Evolutionary conservation across 1,284 basidiomycete genomes (phyloP), one percentile per base, ranked within the genome.

Genomic region (Clitocybe nebularis): DNA sequence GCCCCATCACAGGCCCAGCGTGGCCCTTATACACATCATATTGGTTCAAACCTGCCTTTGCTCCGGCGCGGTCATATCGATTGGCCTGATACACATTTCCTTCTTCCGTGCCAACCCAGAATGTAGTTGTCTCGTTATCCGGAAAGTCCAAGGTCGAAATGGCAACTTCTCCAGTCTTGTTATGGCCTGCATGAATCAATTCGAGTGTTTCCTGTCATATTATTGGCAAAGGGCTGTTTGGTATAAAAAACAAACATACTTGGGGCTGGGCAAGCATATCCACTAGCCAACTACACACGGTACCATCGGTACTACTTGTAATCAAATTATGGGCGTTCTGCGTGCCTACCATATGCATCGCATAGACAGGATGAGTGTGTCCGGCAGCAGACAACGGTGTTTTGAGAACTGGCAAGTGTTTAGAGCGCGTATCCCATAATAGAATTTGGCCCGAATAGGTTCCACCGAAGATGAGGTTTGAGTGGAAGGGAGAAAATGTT

Each of bases 191-290:
- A 50, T 93, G 89, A 3, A 86, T 68, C 2, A 97, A 75, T 54
- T 93, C 88, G 5, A 96, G 78, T 4, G 90, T 89, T 84, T 97
- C 94, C 86, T 95, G 35, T 6, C 14, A 34, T 40, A 36, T 9
- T 20, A 3, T 29, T 30, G n/a, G n/a, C n/a, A n/a, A 7, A 45
- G 14, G 13, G 51, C 39, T 28, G 26, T 53, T 20, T 23, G 42
- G 14, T 47, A 33, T 33, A 23, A 22, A 44, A 29, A 20, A 38
- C 33, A 26, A 21, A 51, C 61, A 16, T 55, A 90, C 90, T 73
- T 95, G 93, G 3, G 96, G 96, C 57, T 93, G 88, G 1, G 94
- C 92, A 23, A 99, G 80, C 93, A 99, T 97, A 67, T 99, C 96
- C 2, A 97, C 87, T 26, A 95, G 74, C 96, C 96, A 99, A 58